A percentile compares a stretch with the other conserved stretches of the same genome.
phyloP scores from a whole-genome alignment of 1,139 yeast species.

The Blastobotrys capitulatus region DNA sequence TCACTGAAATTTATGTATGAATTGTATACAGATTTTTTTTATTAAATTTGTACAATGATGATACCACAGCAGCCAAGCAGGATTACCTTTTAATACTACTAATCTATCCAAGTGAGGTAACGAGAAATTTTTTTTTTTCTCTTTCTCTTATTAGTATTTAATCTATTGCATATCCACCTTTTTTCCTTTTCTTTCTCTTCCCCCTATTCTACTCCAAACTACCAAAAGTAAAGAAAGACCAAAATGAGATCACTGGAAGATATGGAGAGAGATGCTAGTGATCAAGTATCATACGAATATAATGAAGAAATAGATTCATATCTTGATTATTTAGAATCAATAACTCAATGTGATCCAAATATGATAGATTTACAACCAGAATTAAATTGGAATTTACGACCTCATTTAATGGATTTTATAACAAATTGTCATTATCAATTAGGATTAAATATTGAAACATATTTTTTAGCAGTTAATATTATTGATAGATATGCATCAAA shows the following conservation, averaged over 20 bases:
- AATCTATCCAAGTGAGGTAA: too few species aligned
- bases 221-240: neutral
- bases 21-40: too few species aligned
- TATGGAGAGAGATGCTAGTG: constrained; percentile 8
- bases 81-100: neutral
- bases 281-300: constrained; percentile 8
- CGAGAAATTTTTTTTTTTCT: neutral
- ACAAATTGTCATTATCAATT: constrained; percentile 77
- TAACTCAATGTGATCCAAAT: constrained; percentile 34
- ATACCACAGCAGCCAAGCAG: neutral
- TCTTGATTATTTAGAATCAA: constrained; percentile 6
- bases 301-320: constrained; percentile 4
- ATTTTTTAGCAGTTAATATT: constrained; percentile 72
- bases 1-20: too few species aligned
- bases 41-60: too few species aligned
- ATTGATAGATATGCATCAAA: constrained; percentile 89
- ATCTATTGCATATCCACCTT: neutral
- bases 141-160: neutral
- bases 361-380: constrained; percentile 93
- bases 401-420: constrained; percentile 75
- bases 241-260: constrained; percentile 3
- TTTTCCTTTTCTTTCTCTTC: neutral
- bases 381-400: constrained; percentile 89
- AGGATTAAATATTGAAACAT: constrained; percentile 69
- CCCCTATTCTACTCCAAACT: neutral